Evolutionary conservation across 2,329 filamentous ascomycete species (phyloP).

Genomic region (Hypoxylon sp.): DNA sequence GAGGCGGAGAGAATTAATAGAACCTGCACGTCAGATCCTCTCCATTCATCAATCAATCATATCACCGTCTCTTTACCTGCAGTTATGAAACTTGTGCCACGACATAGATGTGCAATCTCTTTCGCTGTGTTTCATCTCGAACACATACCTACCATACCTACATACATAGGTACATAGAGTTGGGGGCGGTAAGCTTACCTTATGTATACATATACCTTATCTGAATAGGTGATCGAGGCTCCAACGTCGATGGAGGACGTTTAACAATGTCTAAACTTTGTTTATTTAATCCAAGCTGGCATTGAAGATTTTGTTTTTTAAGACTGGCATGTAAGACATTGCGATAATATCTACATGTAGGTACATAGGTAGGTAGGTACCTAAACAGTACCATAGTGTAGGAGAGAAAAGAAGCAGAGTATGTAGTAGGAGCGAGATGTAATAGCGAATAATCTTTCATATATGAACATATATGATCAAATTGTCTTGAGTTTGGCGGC

Average conservation of each 20-base stretch:
- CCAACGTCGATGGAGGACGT: slow-evolving; percentile 7
- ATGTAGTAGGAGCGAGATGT: neutral
- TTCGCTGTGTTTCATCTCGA: slow-evolving; percentile 22
- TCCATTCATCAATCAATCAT: slow-evolving; percentile 23
- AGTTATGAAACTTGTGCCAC: slow-evolving; percentile 37
- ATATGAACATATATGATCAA: neutral
- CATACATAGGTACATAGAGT: neutral
- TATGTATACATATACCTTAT: neutral
- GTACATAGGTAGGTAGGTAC: neutral
- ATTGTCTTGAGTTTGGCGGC: neutral
- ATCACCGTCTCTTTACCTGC: slow-evolving; percentile 34
- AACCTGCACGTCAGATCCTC: slow-evolving; percentile 27
- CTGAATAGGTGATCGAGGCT: slow-evolving; percentile 9
- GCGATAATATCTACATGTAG: neutral
- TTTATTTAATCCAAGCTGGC: slow-evolving; percentile 1
- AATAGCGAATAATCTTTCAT: neutral
- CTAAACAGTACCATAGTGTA: neutral
- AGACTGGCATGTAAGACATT: neutral
- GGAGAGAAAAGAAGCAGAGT: neutral
- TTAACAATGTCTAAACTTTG: slow-evolving; percentile 9
- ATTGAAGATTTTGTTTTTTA: neutral
- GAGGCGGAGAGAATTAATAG: slow-evolving; percentile 21
- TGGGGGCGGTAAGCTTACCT: slow-evolving; percentile 1
- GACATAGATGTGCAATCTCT: slow-evolving; percentile 20
- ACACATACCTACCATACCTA: neutral